These are phyloP conservation scores for Leptographium lundbergii DNA, from an alignment of 2,329 filamentous ascomycete genomes.

Conservation along the genomic window DNA sequence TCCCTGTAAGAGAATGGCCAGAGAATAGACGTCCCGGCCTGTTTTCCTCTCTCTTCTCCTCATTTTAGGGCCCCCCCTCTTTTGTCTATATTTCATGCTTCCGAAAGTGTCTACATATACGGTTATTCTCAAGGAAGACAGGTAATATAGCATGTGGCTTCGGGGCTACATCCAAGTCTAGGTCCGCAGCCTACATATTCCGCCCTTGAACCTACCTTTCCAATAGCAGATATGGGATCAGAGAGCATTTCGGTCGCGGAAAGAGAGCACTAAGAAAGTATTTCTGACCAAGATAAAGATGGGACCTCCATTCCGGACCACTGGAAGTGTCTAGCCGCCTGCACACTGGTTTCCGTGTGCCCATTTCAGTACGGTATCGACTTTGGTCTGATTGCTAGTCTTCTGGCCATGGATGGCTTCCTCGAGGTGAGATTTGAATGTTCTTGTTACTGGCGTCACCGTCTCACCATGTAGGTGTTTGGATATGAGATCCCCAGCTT, in stretches of 20 bases:
- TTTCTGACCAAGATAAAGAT: constrained; percentile 1
- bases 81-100: not conserved
- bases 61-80: not conserved
- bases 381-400: constrained; percentile 35
- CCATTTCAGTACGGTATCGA: constrained; percentile 39
- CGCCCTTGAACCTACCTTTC: not conserved
- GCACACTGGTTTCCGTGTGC: constrained; percentile 33
- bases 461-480: constrained; percentile 18
- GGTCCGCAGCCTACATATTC: no score
- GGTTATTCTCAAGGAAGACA: not conserved
- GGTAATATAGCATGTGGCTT: not conserved
- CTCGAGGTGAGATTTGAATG: constrained; percentile 21
- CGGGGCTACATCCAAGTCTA: no score
- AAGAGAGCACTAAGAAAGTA: constrained; percentile 1
- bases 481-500: constrained; percentile 22
- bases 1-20: not conserved
- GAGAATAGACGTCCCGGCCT: not conserved
- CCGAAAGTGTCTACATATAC: not conserved
- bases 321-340: constrained; percentile 24
- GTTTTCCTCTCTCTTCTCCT: not conserved
- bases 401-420: constrained; percentile 38
- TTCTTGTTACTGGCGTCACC: no score
- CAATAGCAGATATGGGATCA: not conserved
- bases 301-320: constrained; percentile 16
- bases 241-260: not conserved